Evolutionary conservation across 106 monocot species (phyloP).

Genomic region (Allium sativum): DNA sequence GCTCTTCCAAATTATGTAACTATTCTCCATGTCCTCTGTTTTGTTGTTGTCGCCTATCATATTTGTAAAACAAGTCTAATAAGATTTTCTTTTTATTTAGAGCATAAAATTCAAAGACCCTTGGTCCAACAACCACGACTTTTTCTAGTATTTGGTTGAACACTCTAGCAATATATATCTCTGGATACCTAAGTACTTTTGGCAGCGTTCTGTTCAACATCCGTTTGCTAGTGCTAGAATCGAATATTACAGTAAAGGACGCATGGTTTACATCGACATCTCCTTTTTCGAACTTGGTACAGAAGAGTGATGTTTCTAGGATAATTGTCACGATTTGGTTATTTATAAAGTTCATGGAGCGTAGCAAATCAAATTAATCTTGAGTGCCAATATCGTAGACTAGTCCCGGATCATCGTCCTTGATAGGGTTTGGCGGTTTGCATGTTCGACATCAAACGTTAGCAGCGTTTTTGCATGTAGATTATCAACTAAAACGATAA

Average conservation of each 20-base stretch:
- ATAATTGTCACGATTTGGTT: neutral
- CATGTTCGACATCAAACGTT: conserved; percentile 14
- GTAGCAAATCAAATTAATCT: conserved; percentile 25
- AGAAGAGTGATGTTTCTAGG: conserved; percentile 2
- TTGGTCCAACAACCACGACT: conserved; percentile 13
- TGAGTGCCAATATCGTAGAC: conserved; percentile 14
- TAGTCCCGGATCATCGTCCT: conserved; percentile 19
- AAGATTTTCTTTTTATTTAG: conserved; percentile 3
- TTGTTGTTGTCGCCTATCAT: neutral
- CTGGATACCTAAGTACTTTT: conserved; percentile 6
- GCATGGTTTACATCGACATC: conserved; percentile 24
- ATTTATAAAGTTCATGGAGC: conserved; percentile 6
- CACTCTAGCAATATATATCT: conserved; percentile 10
- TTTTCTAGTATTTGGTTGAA: neutral
- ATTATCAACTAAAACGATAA: conserved; percentile 15
- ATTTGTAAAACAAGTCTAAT: conserved; percentile 1
- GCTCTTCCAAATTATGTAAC: conserved; percentile 5
- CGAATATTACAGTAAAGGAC: conserved; percentile 25
- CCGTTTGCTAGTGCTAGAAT: neutral
- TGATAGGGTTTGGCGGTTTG: conserved; percentile 20
- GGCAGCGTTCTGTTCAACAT: conserved; percentile 6
- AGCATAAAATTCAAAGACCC: conserved; percentile 4
- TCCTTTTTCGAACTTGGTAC: conserved; percentile 6
- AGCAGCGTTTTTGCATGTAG: neutral
- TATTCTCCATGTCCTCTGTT: neutral